Base-by-base conservation (phyloP, 2,329 filamentous ascomycete genomes). In the Capronia americana region DNA sequence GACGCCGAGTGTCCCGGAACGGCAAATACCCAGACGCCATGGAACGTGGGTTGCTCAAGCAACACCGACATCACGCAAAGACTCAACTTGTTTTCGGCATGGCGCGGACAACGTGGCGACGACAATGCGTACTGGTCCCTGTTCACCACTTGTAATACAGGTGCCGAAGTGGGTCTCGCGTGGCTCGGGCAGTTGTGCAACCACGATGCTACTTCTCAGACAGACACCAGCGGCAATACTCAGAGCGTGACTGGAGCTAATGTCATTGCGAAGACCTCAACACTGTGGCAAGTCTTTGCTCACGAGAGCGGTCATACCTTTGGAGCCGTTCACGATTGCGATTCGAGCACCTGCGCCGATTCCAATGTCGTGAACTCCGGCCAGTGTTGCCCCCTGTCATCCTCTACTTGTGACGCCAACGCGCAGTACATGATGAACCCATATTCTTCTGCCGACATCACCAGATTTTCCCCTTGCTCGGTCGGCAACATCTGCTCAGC, bases 351-450 rank as follows among this genome's bases (percentile, higher is more conserved):
- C 2, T 98, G 94, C 76, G 73, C 75, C 6, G 84, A 92, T 66
- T 83, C 86, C 23, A 86, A 87, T 44, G 79, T 80, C 1, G 84
- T 88, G 70, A 83, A 79, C 62, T 81, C 86, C 0, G 87, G 88
- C 50, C 85, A 88, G 75, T 99, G 95, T 78, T 99, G 95, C 73
- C 95, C 93, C 0, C 82, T 97, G 7, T 90, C 84, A 72, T 74
- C 81, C 8, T 77, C 68, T 50, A 84, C 81, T 0, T 99, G 95
- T 77, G 84, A 96, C 77, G 95, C 95, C 24, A 81, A 84, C 50
- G 89, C 87, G n/a, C 79, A 85, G 66, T 99, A 88, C 79, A 93
- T 99, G 78, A 99, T 99, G 95, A 98, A 98, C 76, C 95, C 95
- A 0, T 95, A 91, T 11, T 95, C 94, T 1, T 86, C 85, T 12